Percentiles rank a stretch among this genome's conserved stretches.
Conservation (phyloP, 768 basidiomycete species). For the Aureoboletus auriporus region DNA sequence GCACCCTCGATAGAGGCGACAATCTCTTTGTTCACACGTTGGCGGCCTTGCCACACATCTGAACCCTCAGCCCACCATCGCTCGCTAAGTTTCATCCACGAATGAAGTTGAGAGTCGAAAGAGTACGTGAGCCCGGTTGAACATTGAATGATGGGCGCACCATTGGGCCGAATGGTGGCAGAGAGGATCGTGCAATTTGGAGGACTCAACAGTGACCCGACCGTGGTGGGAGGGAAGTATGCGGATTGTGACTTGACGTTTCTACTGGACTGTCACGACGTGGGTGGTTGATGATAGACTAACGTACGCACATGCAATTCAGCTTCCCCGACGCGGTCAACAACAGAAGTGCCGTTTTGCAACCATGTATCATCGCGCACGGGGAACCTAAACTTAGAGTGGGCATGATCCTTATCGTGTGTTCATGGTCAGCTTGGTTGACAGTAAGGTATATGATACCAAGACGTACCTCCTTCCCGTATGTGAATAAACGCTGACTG, state of each 20-base stretch:
- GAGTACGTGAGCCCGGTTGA: constrained; percentile 78
- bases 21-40: constrained; percentile 51
- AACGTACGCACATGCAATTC: constrained; percentile 62
- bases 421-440: constrained; percentile 1
- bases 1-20: constrained; percentile 53
- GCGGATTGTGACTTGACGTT: constrained; percentile 66
- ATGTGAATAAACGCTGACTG: constrained; percentile 78
- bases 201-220: constrained; percentile 53
- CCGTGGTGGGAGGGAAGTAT: constrained; percentile 60
- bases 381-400: constrained; percentile 69
- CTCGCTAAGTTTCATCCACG: constrained; percentile 76
- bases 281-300: background rate
- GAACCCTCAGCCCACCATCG: constrained; percentile 85
- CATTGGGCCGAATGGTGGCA: constrained; percentile 71
- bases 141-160: constrained; percentile 70
- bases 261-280: constrained; percentile 42
- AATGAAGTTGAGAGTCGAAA: constrained; percentile 61
- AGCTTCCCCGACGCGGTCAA: constrained; percentile 70
- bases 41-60: constrained; percentile 76
- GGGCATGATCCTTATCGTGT: constrained; percentile 61
- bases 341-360: constrained; percentile 60
- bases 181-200: constrained; percentile 61
- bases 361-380: constrained; percentile 64
- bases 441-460: background rate
- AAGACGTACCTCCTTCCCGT: constrained; percentile 72